phyloP scores from a whole-genome alignment of 352 stramenopile species.

The Elongisporangium prolatum region DNA sequence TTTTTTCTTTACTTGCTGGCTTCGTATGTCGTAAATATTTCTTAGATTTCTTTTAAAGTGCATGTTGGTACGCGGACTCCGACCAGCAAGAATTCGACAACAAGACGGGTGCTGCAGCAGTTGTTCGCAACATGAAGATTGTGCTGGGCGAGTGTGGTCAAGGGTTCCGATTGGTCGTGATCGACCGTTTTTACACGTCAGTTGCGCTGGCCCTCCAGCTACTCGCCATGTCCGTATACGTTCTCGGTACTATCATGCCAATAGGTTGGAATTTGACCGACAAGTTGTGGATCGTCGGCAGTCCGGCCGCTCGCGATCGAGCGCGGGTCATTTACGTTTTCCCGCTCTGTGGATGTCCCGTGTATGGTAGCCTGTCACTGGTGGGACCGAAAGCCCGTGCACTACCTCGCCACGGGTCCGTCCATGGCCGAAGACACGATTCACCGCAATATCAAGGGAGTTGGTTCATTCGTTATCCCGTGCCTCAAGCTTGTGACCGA shows the following conservation, averaged over 20 bases:
- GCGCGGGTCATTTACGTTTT: constrained; percentile 15
- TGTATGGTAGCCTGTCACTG: constrained; percentile 13
- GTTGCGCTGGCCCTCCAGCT: constrained; percentile 15
- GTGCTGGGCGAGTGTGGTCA: constrained; percentile 2
- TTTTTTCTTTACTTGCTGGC: no score
- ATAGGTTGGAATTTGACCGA: constrained; percentile 6
- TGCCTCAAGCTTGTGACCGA: constrained; percentile 18
- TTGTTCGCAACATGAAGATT: constrained; percentile 16
- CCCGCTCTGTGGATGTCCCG: constrained; percentile 3
- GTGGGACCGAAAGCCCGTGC: constrained; percentile 27
- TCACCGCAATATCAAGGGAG: constrained; percentile 14
- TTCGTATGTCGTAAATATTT: no score
- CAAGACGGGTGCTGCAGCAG: constrained; percentile 12
- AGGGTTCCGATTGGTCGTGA: constrained; percentile 5
- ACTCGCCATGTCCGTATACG: constrained; percentile 20
- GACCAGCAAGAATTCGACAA: constrained; percentile 8
- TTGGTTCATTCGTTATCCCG: constrained; percentile 2
- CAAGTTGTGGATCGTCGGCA: constrained; percentile 6
- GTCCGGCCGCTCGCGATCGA: constrained; percentile 7
- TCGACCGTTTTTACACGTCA: constrained; percentile 21
- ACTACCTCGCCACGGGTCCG: constrained; percentile 19
- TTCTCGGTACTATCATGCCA: constrained; percentile 18
- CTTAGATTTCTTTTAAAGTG: no score
- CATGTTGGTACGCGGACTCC: background rate
- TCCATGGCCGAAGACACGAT: constrained; percentile 6